Base-by-base conservation (phyloP, 805 yeast species). In the Torulaspora franciscae region DNA sequence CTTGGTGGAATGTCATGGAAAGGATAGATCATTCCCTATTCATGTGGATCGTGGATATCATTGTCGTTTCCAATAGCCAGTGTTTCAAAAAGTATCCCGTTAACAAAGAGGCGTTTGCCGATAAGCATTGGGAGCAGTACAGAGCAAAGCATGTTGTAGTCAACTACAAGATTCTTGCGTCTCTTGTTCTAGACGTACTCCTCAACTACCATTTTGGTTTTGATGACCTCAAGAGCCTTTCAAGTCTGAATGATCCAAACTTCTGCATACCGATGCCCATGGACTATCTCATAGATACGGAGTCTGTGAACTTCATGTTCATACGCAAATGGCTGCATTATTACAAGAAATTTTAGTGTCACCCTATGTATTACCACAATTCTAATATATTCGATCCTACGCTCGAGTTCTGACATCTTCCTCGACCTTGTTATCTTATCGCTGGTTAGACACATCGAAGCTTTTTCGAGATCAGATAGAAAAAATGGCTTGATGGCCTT, bases 171-270 rank as follows among this genome's bases (percentile, higher is more conserved):
- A 54, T 70, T 2, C 49, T 71, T 15, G 59, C 68, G 23, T 64
- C 79, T 0, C 56, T 74, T 14, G 51, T 69, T 4, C 43, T 73
- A 28, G 69, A 71, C 19, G 61, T 76, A 3, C 52, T 76, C 24
- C 59, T 72, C 34, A 73, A 76, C 48, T 71, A 74, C 55, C 81
- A 77, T 58, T 75, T 71, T 58, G 81, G 81, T 1, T 77, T 69
- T 48, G 61, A 59, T 36, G 66, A 64, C 44, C 50, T 70, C 42
- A 57, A 57, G 14, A 56, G 59, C 7, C 50, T 71, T 28, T 56
- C 58, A 3, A 51, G 46, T 19, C 45, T 59, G 11, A 47, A 50
- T 3, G 65, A 61, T 32, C 36, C 45, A 23, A 45, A 45, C 7
- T 62, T 60, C 30, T 51, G 59, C 29, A 62, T 62, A n/a, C 67